Evolutionary conservation across 2,329 filamentous ascomycete species (phyloP), one percentile per base, ranked within the genome.

Genomic region (Coniochaeta prunicola): DNA sequence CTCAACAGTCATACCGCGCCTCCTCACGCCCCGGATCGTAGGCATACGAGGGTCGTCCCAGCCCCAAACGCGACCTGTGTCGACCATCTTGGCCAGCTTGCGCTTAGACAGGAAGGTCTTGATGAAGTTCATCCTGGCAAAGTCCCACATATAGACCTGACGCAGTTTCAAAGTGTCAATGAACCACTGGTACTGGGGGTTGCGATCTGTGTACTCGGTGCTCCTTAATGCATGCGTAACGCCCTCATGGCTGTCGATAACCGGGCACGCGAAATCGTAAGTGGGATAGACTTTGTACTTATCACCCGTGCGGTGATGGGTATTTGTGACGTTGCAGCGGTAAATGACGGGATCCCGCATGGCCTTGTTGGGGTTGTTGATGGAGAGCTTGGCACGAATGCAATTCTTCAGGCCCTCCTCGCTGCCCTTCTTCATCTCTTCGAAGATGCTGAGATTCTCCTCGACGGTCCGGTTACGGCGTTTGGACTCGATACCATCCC

Each of bases 321-420:
- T 66, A 54, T 79, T 77, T 59, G 80, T 79, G 61, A 78, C 68
- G 71, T 96, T 96, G 83, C 92, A 97, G 65, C 94, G 88, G 81
- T 97, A 97, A 73, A 99, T 96, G 74, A 97, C 92, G 13, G 94
- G 94, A 73, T 99, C 94, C 64, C 94, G 85, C 84, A 97, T 87
- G 57, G 94, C 91, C 76, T 96, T 96, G 80, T 99, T 97, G 64
- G 89, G 89, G 76, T 94, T 89, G 73, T 96, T 90, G 66, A 90
- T 85, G 1, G 91, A 93, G 66, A 97, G 90, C 80, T 96, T 97
- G 60, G 94, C 94, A 61, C 94, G 89, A 65, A 99, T 96, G 76
- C 91, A 97, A 85, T 93, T 92, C 69, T 82, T 85, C 55, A 86
- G 76, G 60, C 94, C 94, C 72, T 92, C 87, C 55, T 88, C 83